A percentile compares a stretch with the other conserved stretches of the same genome.
Conservation (phyloP, 2,329 filamentous ascomycete genomes). For the Fusarium sp. region DNA sequence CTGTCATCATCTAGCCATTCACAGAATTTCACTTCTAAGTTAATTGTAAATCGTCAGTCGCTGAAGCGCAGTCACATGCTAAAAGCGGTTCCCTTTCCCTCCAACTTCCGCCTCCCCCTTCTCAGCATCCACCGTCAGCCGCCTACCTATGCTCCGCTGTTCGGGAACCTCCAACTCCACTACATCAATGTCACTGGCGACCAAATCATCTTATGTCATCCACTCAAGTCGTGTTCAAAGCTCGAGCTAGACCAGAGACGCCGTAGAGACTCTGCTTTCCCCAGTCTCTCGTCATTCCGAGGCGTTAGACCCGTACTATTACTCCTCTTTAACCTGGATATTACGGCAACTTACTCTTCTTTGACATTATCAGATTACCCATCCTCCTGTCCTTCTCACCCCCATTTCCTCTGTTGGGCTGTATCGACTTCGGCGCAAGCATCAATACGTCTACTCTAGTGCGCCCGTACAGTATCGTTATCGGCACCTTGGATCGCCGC, state of each 20-base stretch:
- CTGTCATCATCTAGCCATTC: not conserved
- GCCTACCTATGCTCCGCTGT: constrained; percentile 9
- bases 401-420: constrained; percentile 11
- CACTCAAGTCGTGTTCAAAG: constrained; percentile 13
- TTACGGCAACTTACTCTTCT: constrained; percentile 9
- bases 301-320: constrained; percentile 19
- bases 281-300: constrained; percentile 42
- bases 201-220: constrained; percentile 44
- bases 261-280: constrained; percentile 26
- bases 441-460: constrained; percentile 13
- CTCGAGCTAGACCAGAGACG: constrained; percentile 18
- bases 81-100: constrained; percentile 11
- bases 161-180: constrained; percentile 41
- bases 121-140: not conserved
- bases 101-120: constrained; percentile 6
- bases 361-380: constrained; percentile 11
- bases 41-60: constrained; percentile 11
- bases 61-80: constrained; percentile 41
- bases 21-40: not conserved
- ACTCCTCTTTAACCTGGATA: not conserved
- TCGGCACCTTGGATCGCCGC: constrained; percentile 24
- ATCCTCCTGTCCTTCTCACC: constrained; percentile 1
- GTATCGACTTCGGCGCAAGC: constrained; percentile 17
- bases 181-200: constrained; percentile 25
- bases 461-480: constrained; percentile 24